Evolutionary conservation across 352 stramenopile species (phyloP).

Genomic region (Pythium diclinum): DNA sequence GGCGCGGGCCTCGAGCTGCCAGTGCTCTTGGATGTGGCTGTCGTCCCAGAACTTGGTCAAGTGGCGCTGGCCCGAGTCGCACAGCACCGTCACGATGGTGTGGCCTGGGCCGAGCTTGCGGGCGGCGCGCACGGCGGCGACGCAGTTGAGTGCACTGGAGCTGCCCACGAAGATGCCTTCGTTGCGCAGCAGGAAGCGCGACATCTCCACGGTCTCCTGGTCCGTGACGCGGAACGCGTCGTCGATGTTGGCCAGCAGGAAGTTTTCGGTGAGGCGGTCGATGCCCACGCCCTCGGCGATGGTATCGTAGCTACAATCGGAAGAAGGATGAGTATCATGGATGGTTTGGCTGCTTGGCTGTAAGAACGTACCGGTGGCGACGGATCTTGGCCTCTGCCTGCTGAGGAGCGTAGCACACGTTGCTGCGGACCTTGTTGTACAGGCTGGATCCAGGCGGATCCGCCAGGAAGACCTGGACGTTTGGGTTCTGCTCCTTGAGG

Average conservation of each 20-base stretch:
- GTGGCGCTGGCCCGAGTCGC: slow-evolving; percentile 87
- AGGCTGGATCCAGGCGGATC: slow-evolving; percentile 96
- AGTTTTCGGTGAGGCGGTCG: slow-evolving; percentile 97
- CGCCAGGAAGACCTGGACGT: slow-evolving; percentile 92
- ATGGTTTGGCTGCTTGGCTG: too few species aligned
- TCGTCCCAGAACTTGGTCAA: slow-evolving; percentile 89
- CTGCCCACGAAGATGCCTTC: slow-evolving; percentile 96
- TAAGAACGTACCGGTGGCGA: slow-evolving; percentile 70
- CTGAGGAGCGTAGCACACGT: slow-evolving; percentile 94
- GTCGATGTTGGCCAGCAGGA: slow-evolving; percentile 88
- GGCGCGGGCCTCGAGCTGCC: slow-evolving; percentile 55
- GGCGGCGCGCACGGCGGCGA: slow-evolving; percentile 69
- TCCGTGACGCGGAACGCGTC: slow-evolving; percentile 89
- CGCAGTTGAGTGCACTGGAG: slow-evolving; percentile 84
- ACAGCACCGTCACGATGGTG: slow-evolving; percentile 85
- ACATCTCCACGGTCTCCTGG: slow-evolving; percentile 97
- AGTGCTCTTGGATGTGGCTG: slow-evolving; percentile 64
- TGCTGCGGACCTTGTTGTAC: slow-evolving; percentile 94
- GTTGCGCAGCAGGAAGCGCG: slow-evolving; percentile 92
- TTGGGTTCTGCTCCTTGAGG: slow-evolving; percentile 88
- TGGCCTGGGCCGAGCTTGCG: slow-evolving; percentile 75
- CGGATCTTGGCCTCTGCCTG: slow-evolving; percentile 92
- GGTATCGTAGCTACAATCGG: slow-evolving; percentile 92
- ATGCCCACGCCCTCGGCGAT: slow-evolving; percentile 97
- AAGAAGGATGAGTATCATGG: neutral